Conservation (phyloP, 208 protist species). For the Trypanosoma scelopori region DNA sequence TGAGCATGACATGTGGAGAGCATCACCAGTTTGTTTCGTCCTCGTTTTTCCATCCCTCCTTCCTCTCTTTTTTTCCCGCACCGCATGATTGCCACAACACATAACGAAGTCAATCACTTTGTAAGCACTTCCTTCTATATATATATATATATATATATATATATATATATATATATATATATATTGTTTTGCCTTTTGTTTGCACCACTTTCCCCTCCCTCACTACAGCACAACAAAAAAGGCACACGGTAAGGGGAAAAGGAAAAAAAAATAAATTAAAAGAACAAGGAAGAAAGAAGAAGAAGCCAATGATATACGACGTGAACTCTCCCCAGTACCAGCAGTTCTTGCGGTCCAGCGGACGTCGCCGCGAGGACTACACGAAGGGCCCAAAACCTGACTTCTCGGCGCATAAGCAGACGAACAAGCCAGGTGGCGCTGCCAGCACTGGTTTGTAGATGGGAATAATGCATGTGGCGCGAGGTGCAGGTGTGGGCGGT, state of each 20-base stretch:
- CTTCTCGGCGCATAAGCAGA: conserved; percentile 71
- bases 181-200: too few species aligned
- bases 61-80: too few species aligned
- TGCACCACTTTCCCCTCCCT: too few species aligned
- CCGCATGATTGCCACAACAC: too few species aligned
- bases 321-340: conserved; percentile 90
- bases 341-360: conserved; percentile 93
- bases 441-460: conserved; percentile 87
- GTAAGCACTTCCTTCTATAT: too few species aligned
- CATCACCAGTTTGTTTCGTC: too few species aligned
- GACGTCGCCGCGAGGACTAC: conserved; percentile 90
- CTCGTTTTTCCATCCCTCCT: too few species aligned
- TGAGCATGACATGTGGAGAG: too few species aligned
- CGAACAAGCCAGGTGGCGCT: conserved; percentile 78
- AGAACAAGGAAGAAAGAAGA: too few species aligned
- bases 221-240: background rate
- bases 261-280: background rate
- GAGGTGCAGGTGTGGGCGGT: background rate
- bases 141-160: too few species aligned
- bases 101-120: too few species aligned
- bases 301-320: conserved; percentile 92
- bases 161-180: too few species aligned
- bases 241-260: background rate
- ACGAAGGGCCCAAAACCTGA: conserved; percentile 51
- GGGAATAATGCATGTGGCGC: background rate